Percentiles rank a stretch among this genome's conserved stretches.
phyloP scores from a whole-genome alignment of 495 filamentous ascomycete species.

The Penicillium paradoxum region DNA sequence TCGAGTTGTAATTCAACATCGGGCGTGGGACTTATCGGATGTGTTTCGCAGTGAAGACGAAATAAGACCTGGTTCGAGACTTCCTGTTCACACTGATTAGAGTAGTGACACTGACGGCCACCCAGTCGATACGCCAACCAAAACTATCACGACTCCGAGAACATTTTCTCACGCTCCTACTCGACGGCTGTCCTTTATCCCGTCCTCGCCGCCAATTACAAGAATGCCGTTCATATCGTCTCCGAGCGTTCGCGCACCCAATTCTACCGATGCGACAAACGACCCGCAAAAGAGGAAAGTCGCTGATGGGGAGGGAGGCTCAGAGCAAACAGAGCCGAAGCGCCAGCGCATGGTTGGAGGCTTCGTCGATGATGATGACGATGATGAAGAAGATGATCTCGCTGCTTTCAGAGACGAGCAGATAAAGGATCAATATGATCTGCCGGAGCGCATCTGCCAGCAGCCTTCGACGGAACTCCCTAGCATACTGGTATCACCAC shows the following conservation, averaged over 20 bases:
- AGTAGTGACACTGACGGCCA: conserved; percentile 6
- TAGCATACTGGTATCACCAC: conserved; percentile 5
- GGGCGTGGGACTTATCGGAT: conserved; percentile 53
- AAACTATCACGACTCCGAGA: conserved; percentile 27
- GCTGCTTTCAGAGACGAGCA: conserved; percentile 30
- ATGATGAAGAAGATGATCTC: conserved; percentile 34
- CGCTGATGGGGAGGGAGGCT: conserved; percentile 27
- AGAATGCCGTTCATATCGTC: conserved; percentile 63
- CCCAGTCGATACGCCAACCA: conserved; percentile 39
- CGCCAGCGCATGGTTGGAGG: conserved; percentile 41
- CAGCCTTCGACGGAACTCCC: conserved; percentile 3
- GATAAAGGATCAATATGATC: conserved; percentile 35
- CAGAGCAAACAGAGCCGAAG: conserved; percentile 35
- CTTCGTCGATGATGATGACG: conserved; percentile 45
- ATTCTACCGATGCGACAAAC: conserved; percentile 10
- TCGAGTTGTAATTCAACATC: conserved; percentile 61
- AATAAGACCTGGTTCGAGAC: conserved; percentile 42
- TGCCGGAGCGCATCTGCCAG: conserved; percentile 28
- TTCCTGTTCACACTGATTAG: not conserved
- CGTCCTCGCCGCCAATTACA: conserved; percentile 30
- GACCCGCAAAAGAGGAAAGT: conserved; percentile 46
- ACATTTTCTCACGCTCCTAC: conserved; percentile 10
- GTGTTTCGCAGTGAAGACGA: conserved; percentile 61
- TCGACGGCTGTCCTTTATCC: conserved; percentile 16
- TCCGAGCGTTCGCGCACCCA: conserved; percentile 26